Evolutionary conservation across 1,284 basidiomycete species (phyloP), one percentile per base, ranked within the genome.

Genomic region (Cutaneotrichosporon dermatis): DNA sequence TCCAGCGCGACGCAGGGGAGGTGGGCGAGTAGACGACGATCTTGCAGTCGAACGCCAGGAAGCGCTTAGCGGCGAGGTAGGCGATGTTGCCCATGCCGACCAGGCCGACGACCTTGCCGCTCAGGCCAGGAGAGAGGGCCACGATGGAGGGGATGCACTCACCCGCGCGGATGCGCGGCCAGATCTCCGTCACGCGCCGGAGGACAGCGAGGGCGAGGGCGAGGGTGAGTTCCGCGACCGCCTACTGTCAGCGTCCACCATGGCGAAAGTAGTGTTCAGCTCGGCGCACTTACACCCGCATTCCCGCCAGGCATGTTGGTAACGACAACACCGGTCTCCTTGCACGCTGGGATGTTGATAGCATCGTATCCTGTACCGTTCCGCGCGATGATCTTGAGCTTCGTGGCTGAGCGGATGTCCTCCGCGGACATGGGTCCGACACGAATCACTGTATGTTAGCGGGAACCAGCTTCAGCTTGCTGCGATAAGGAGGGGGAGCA

Each of bases 141-240:
- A 80, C 81, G 45, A 83, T 78, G 0, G 85, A 83, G 1, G 85
- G 72, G 2, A 80, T 76, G 4, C 79, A 80, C 66, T 88, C 85
- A 82, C 86, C 87, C 33, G 77, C 77, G 6, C 80, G 74, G 49
- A 83, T 82, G 36, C 80, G 75, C 0, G 73, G 69, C 69, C 82
- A 82, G 11, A 82, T 70, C 66, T 83, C 82, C 13, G 75, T 76
- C 60, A 87, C 80, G 62, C 87, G 84, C 1, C 79, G 69, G 8
- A 78, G 75, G 33, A 87, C 76, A 56, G 82, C 74, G 54, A 86
- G 79, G 39, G 81, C 80, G 4, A 84, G 82, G 1, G 82, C 82
- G 11, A 88, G 73, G 37, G 86, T 80, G 48, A 88, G 76, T n/a
- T 79, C 75, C 8, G 69, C 73, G 1, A 77, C 74, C 1, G 84